These are phyloP conservation scores for Macrolepiota dolichaula DNA, from an alignment of 768 basidiomycete genomes.

Conservation along the genomic window DNA sequence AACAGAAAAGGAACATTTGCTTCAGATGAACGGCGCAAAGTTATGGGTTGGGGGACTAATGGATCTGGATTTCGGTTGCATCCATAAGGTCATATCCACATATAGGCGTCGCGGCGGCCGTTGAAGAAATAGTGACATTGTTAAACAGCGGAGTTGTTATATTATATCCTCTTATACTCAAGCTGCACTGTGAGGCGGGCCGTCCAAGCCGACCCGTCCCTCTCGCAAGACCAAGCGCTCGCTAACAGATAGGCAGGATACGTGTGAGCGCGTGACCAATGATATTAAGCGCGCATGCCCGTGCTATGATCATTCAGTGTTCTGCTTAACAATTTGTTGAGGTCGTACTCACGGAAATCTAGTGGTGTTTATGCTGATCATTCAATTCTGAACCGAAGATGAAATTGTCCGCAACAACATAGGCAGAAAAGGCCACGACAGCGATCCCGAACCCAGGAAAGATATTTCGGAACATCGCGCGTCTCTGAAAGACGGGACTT, in stretches of 20 bases:
- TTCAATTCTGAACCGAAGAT: constrained; percentile 30
- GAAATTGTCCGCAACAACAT: constrained; percentile 82
- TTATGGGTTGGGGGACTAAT: not conserved
- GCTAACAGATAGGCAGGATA: not conserved
- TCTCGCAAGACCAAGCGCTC: not conserved
- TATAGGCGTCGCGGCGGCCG: not conserved
- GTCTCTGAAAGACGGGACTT: constrained; percentile 82
- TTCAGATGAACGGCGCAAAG: not conserved
- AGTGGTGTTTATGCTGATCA: constrained; percentile 24
- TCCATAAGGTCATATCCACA: not conserved
- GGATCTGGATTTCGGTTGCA: not conserved
- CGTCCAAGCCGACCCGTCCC: not conserved
- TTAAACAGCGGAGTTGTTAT: not conserved
- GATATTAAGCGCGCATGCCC: not conserved
- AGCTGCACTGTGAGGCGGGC: not conserved
- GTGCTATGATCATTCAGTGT: not conserved
- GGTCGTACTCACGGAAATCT: constrained; percentile 4
- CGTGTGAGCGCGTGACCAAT: not conserved
- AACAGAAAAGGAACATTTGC: not conserved
- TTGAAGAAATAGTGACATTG: not conserved
- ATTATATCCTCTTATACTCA: not conserved
- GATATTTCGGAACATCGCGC: constrained; percentile 83
- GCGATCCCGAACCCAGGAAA: constrained; percentile 97
- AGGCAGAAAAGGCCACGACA: constrained; percentile 86
- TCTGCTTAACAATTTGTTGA: not conserved